Evolutionary conservation across 2,329 filamentous ascomycete genomes (phyloP), one percentile per base, ranked within the genome.

Genomic region (Cercospora sp.): DNA sequence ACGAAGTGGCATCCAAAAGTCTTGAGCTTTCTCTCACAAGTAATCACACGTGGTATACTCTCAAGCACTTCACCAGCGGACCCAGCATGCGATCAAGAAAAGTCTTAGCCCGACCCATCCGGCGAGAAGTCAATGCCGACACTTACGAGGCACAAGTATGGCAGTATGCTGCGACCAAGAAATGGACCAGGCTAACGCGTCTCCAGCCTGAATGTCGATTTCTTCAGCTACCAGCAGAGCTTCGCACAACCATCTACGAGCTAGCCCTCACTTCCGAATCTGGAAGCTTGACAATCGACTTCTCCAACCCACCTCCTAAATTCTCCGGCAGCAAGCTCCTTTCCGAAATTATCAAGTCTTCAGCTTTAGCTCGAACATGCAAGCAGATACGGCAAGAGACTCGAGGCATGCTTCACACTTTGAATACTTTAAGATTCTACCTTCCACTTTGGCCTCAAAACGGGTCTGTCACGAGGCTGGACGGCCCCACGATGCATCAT

Each of bases 381-480:
- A 63, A 63, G 42, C 60, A 63, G 36, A 33, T 63, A n/a, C 28
- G 26, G 0, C 60, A 63, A 7, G 60, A 63, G 3, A 53, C 60
- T 18, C 23, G 23, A 20, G 42, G 30, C 13, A 28, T 63, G 26
- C 23, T 63, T 5, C 60, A 20, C n/a, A n/a, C 26, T 2, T 23
- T 63, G 31, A 63, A 63, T 10, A 10, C 23, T 16, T 28, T 63
- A 13, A 8, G 42, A 31, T 48, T 63, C 5, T 20, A 63, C 10
- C 60, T 63, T 2, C 60, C 60, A 18, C 60, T 63, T 9, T 63
- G 60, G 60, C 40, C 42, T 6, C 23, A 51, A 6, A 20, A n/a
- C 10, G 40, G 40, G 10, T 18, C 40, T 10, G 40, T 51, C 33
- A 31, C 60, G 42, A 63, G 30, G 5, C 3, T 63, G 16, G 42